Evolutionary conservation across 2,329 filamentous ascomycete species (phyloP).

Genomic region (Calonectria ilicicola): DNA sequence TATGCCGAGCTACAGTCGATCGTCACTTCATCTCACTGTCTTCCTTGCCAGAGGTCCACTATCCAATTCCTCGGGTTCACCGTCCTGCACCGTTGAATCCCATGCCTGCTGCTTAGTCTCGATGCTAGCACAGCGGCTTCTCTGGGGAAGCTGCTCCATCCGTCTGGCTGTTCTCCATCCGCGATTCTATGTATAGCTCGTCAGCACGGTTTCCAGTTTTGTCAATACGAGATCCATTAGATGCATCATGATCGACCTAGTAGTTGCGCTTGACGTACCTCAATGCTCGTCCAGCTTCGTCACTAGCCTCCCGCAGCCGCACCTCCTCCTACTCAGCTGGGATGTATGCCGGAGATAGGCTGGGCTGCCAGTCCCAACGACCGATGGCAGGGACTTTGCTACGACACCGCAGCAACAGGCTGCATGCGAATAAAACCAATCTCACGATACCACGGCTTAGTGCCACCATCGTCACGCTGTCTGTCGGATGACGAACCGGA

Average conservation of each 20-base stretch:
- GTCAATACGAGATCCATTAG: not conserved
- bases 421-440: not conserved
- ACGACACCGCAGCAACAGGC: not conserved
- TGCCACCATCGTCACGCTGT: conserved; percentile 5
- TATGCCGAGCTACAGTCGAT: not conserved
- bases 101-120: not conserved
- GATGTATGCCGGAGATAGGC: conserved; percentile 5
- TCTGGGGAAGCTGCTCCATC: not conserved
- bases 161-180: not conserved
- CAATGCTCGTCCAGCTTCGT: not conserved
- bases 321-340: not conserved
- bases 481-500: not conserved
- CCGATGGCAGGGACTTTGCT: not conserved
- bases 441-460: not conserved
- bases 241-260: not conserved
- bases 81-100: not conserved
- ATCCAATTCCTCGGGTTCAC: conserved; percentile 8
- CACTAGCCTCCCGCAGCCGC: not conserved
- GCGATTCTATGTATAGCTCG: not conserved
- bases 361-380: not conserved
- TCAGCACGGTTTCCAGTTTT: not conserved
- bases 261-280: not conserved
- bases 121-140: not conserved
- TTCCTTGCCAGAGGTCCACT: not conserved
- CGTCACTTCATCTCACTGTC: not conserved